Evolutionary conservation across 2,329 filamentous ascomycete genomes (phyloP).

Genomic region (Hymenoscyphus scutula): DNA sequence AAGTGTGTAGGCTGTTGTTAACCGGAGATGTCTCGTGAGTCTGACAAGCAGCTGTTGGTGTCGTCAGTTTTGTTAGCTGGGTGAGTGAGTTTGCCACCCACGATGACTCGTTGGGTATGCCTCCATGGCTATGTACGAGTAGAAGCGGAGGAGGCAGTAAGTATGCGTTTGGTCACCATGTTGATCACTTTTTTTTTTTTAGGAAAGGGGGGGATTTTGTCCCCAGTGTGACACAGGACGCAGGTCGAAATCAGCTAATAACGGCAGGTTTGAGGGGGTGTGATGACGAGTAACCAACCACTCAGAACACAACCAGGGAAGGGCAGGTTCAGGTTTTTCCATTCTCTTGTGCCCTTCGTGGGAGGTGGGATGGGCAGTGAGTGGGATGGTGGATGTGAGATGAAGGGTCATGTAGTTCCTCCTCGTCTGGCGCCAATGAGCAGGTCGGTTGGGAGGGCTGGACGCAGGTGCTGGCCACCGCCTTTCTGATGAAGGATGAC

Average conservation of each 20-base stretch:
- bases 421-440: background rate
- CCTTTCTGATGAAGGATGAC: conserved; percentile 2
- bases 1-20: background rate
- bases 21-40: background rate
- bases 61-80: conserved; percentile 1
- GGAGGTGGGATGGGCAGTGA: background rate
- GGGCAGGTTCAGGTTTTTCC: too few relatives aligned
- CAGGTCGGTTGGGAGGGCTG: background rate
- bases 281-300: conserved; percentile 1
- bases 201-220: too few relatives aligned
- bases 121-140: background rate
- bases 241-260: background rate
- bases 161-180: background rate
- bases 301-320: background rate
- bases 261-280: background rate
- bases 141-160: background rate
- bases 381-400: too few relatives aligned
- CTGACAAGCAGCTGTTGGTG: conserved; percentile 1
- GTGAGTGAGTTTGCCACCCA: background rate
- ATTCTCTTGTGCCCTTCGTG: background rate
- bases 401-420: background rate
- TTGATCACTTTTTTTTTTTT: conserved; percentile 1
- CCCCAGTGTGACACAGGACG: background rate
- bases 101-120: background rate
- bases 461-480: too few relatives aligned